These are phyloP conservation scores for Pleurotus sapidus DNA, from an alignment of 768 basidiomycete species.

Conservation along the genomic window DNA sequence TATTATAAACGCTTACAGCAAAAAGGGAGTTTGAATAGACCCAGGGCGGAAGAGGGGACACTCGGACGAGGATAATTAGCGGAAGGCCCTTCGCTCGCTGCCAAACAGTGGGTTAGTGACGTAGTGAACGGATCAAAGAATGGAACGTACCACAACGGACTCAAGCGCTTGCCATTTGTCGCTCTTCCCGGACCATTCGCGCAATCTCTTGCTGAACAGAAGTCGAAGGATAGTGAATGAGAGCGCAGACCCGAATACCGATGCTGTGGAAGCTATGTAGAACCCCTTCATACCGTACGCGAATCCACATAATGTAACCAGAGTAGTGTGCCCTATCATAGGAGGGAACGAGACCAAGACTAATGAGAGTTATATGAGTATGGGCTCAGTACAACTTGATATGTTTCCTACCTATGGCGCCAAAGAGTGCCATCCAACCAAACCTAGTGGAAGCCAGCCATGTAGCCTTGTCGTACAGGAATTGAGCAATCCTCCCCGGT, in stretches of 20 bases:
- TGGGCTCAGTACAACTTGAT: no score
- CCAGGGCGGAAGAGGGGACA: conserved; percentile 86
- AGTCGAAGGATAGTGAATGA: conserved; percentile 60
- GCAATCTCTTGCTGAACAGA: conserved; percentile 54
- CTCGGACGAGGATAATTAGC: conserved; percentile 77
- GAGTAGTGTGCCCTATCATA: conserved; percentile 65
- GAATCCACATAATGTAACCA: conserved; percentile 72
- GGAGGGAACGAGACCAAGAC: conserved; percentile 57
- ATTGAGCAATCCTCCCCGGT: conserved; percentile 67
- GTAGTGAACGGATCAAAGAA: not conserved
- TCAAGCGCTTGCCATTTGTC: conserved; percentile 79
- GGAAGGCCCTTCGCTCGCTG: conserved; percentile 75
- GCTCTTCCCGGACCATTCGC: conserved; percentile 57
- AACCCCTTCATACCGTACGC: conserved; percentile 82
- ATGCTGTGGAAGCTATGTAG: conserved; percentile 56
- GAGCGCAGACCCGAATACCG: conserved; percentile 60
- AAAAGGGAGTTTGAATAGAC: conserved; percentile 83
- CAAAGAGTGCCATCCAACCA: conserved; percentile 59
- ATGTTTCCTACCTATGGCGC: conserved; percentile 45
- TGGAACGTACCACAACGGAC: conserved; percentile 59
- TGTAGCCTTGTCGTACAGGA: conserved; percentile 65
- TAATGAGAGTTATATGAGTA: conserved; percentile 15
- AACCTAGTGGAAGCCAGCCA: conserved; percentile 53
- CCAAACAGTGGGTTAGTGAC: not conserved
- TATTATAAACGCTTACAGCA: conserved; percentile 46